Evolutionary conservation across 1,284 basidiomycete genomes (phyloP).

Genomic region (Fomitopsis palustris): DNA sequence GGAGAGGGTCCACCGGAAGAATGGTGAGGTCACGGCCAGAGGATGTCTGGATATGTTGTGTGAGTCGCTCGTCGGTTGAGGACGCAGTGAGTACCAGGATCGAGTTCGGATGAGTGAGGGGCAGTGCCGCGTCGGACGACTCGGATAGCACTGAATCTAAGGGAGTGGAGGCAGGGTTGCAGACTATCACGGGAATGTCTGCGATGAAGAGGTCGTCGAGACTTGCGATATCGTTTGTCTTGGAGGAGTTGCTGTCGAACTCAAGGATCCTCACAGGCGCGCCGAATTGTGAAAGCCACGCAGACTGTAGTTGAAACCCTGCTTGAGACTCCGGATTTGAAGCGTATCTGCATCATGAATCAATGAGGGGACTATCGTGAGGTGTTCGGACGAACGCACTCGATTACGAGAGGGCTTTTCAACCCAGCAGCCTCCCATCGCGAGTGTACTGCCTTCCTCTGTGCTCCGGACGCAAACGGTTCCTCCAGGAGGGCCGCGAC

Average conservation of each 20-base stretch:
- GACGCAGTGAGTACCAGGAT: constrained; percentile 45
- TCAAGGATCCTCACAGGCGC: constrained; percentile 48
- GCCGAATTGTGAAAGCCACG: constrained; percentile 51
- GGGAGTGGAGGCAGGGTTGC: constrained; percentile 52
- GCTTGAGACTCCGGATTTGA: constrained; percentile 10
- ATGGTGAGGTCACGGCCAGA: constrained; percentile 14
- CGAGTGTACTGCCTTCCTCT: constrained; percentile 36
- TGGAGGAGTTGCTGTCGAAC: constrained; percentile 25
- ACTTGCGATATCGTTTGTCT: constrained; percentile 15
- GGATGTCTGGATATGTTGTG: constrained; percentile 8
- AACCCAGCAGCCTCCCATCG: constrained; percentile 37
- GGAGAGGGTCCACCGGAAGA: constrained; percentile 51
- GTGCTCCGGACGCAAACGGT: constrained; percentile 52
- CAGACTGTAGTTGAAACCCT: constrained; percentile 35
- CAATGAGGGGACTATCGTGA: not conserved
- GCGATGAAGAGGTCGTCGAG: constrained; percentile 37
- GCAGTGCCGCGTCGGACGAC: constrained; percentile 24
- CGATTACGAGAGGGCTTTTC: constrained; percentile 31
- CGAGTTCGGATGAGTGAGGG: constrained; percentile 46
- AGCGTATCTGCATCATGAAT: constrained; percentile 16
- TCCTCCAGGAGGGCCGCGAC: constrained; percentile 69
- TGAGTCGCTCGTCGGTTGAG: constrained; percentile 16
- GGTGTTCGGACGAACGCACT: constrained; percentile 26
- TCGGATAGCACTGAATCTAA: constrained; percentile 34
- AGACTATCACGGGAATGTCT: constrained; percentile 57